phyloP scores from a whole-genome alignment of 73 alveolate genomes.

The Paramecium primaurelia region DNA sequence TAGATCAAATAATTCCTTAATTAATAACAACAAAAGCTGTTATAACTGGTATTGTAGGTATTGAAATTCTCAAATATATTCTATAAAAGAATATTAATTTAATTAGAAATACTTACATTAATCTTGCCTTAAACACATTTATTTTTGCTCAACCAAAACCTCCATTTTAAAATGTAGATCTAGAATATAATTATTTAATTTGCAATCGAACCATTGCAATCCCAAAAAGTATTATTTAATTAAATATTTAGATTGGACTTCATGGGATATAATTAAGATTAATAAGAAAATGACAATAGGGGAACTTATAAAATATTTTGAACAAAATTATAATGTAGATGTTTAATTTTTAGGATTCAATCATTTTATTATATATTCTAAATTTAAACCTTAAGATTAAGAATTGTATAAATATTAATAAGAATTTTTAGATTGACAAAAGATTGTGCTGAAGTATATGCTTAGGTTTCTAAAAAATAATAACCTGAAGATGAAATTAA shows the following conservation, averaged over 20 bases:
- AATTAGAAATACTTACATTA: slow-evolving; percentile 85
- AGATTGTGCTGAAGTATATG: background rate
- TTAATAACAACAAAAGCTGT: slow-evolving; percentile 99
- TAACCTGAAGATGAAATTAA: background rate
- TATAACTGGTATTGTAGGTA: slow-evolving; percentile 93
- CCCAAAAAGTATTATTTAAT: slow-evolving; percentile 74
- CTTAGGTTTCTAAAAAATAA: background rate
- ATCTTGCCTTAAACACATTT: slow-evolving; percentile 87
- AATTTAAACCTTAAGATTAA: background rate
- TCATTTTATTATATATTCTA: background rate
- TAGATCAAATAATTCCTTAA: slow-evolving; percentile 98
- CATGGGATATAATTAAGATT: slow-evolving; percentile 88
- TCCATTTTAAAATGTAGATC: slow-evolving; percentile 76
- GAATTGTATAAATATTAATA: background rate
- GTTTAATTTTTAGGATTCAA: background rate
- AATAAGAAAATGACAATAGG: slow-evolving; percentile 78
- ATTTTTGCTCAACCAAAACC: slow-evolving; percentile 77
- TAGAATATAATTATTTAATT: slow-evolving; percentile 74
- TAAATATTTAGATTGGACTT: slow-evolving; percentile 37
- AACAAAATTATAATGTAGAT: slow-evolving; percentile 47
- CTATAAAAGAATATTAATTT: slow-evolving; percentile 66
- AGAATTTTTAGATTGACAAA: background rate
- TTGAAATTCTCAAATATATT: slow-evolving; percentile 69
- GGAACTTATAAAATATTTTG: slow-evolving; percentile 70
- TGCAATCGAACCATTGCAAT: slow-evolving; percentile 80